phyloP scores from a whole-genome alignment of 208 protist genomes.

The Trypanosoma mega region DNA sequence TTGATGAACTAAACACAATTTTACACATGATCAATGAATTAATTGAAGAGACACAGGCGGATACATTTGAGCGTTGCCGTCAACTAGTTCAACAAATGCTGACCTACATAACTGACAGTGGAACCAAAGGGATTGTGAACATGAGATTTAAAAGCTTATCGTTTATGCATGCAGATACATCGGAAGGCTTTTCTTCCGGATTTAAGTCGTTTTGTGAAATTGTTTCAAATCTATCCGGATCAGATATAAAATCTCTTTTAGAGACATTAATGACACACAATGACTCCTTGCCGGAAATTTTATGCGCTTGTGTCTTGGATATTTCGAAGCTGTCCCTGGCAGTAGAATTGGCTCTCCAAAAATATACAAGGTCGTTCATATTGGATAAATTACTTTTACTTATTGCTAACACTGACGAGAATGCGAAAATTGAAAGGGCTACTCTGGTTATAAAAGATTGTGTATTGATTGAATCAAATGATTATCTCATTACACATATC shows the following conservation, averaged over 20 bases:
- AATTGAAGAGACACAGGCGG: not conserved
- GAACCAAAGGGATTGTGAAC: no score
- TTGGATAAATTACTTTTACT: constrained; percentile 2
- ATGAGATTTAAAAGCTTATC: not conserved
- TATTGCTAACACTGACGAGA: constrained; percentile 7
- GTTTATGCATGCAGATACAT: not conserved
- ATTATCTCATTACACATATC: constrained; percentile 10
- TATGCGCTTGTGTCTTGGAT: constrained; percentile 11
- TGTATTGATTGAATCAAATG: not conserved
- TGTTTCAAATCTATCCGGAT: not conserved
- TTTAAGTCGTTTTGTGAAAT: constrained; percentile 12
- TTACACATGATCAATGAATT: constrained; percentile 5
- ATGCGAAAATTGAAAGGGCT: not conserved
- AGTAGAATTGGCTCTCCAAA: constrained; percentile 6
- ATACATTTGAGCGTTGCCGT: constrained; percentile 6
- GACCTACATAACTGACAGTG: not conserved
- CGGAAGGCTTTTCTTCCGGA: constrained; percentile 6
- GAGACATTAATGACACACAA: constrained; percentile 3
- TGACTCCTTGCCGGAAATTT: not conserved
- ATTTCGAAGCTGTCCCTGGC: not conserved
- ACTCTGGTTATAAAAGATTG: constrained; percentile 1
- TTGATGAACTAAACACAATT: constrained; percentile 4
- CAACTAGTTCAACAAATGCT: not conserved
- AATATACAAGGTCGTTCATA: not conserved
- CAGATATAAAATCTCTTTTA: not conserved